Percentiles rank a stretch among this genome's conserved stretches.
phyloP scores from a whole-genome alignment of 768 basidiomycete genomes.

The Suillus variegatus region DNA sequence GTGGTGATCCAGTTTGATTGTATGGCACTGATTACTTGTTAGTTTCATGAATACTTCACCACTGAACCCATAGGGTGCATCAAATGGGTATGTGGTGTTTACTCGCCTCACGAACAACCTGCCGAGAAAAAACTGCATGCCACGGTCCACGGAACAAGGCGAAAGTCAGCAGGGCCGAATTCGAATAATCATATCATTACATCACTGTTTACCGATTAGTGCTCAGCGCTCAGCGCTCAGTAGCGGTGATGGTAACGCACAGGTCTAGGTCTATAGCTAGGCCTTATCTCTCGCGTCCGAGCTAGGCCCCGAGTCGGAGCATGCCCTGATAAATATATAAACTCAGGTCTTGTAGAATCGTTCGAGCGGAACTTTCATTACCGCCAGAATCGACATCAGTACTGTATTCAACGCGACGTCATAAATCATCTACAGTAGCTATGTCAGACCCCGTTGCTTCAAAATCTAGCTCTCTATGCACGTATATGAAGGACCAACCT shows the following conservation, averaged over 20 bases:
- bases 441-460: conserved; percentile 72
- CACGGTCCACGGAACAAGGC: too few relatives aligned
- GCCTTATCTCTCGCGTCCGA: too few relatives aligned
- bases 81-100: too few relatives aligned
- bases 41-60: not conserved
- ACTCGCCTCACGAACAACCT: too few relatives aligned
- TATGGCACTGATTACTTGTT: not conserved
- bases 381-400: not conserved
- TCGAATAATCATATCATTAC: too few relatives aligned
- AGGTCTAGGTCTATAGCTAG: too few relatives aligned
- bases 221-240: too few relatives aligned
- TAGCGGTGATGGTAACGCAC: too few relatives aligned
- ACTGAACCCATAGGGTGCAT: not conserved
- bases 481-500: conserved; percentile 58
- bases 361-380: not conserved
- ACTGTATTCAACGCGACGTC: not conserved
- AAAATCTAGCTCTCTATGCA: conserved; percentile 54
- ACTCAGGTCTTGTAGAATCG: not conserved
- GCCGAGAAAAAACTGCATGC: too few relatives aligned
- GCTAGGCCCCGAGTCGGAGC: not conserved
- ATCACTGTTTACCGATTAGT: too few relatives aligned
- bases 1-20: not conserved
- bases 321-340: not conserved
- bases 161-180: too few relatives aligned
- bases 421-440: not conserved